phyloP scores from a whole-genome alignment of 345 rosid genomes.

The Murraya koenigii region DNA sequence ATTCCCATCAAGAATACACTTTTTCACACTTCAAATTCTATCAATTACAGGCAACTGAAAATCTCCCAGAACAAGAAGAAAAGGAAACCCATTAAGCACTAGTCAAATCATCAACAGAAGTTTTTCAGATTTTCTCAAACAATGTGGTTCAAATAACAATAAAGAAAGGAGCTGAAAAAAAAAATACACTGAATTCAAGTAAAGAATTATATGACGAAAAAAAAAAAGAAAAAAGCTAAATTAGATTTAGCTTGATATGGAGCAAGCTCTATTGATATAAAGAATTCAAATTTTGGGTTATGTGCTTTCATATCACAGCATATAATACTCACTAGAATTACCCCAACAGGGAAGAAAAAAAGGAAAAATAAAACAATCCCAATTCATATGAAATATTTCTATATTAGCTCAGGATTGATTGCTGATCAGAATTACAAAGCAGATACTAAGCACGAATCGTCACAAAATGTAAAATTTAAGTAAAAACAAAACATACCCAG shows the following conservation, averaged over 20 bases:
- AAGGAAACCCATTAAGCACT: not conserved
- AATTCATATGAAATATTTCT: not conserved
- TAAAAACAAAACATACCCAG: constrained; percentile 3
- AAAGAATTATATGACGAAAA: not conserved
- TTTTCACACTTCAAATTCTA: not conserved
- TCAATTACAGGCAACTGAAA: not conserved
- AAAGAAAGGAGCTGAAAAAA: not conserved
- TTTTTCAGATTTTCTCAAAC: not conserved
- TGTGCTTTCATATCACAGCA: not conserved
- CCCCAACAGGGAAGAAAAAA: not conserved
- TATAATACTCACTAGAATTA: not conserved
- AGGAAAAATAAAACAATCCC: not conserved
- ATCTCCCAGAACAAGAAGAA: not conserved
- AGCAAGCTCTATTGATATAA: not conserved
- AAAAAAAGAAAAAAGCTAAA: not conserved
- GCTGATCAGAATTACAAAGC: not conserved
- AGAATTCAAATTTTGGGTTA: not conserved
- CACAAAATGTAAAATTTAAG: not conserved
- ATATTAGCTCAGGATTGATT: not conserved
- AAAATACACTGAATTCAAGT: constrained; percentile 9
- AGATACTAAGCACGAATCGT: not conserved
- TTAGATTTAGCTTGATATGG: not conserved
- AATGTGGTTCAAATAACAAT: not conserved
- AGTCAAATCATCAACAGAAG: not conserved
- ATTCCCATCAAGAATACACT: not conserved